These are phyloP conservation scores for Yarrowia sp. DNA, from an alignment of 805 yeast genomes.

Conservation along the genomic window DNA sequence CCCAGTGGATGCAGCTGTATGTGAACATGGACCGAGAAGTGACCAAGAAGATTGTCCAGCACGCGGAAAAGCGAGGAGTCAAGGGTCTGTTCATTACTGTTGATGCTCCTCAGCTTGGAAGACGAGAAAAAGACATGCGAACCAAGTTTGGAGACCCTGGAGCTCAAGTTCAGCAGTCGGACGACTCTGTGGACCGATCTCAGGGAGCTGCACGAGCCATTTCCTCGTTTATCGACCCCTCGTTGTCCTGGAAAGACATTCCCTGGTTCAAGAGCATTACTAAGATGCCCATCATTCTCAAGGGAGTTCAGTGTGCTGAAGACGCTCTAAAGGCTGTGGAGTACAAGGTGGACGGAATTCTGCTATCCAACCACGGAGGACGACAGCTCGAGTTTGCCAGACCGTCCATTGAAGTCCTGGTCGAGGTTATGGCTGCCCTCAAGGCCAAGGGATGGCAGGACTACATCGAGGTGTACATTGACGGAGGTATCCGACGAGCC, in stretches of 20 bases:
- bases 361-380: conserved; percentile 86
- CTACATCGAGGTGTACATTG: conserved; percentile 61
- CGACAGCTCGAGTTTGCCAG: conserved; percentile 79
- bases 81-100: conserved; percentile 85
- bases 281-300: conserved; percentile 63
- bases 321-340: conserved; percentile 74
- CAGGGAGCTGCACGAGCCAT: conserved; percentile 87
- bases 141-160: conserved; percentile 55
- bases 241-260: conserved; percentile 63
- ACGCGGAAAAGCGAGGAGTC: conserved; percentile 70
- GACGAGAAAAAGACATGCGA: conserved; percentile 84
- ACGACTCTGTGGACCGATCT: conserved; percentile 53
- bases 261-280: conserved; percentile 54
- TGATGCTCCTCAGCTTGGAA: conserved; percentile 88
- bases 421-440: conserved; percentile 65
- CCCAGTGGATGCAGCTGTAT: conserved; percentile 86
- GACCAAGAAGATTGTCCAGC: conserved; percentile 57
- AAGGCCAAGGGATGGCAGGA: conserved; percentile 37
- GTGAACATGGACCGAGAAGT: conserved; percentile 73
- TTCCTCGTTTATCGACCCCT: conserved; percentile 76
- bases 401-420: conserved; percentile 68
- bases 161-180: conserved; percentile 44
- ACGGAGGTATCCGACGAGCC: conserved; percentile 77
- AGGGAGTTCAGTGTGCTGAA: conserved; percentile 81
- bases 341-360: conserved; percentile 71